Base-by-base conservation (phyloP, 2,329 filamentous ascomycete genomes). In the Pseudogymnoascus sp. region DNA sequence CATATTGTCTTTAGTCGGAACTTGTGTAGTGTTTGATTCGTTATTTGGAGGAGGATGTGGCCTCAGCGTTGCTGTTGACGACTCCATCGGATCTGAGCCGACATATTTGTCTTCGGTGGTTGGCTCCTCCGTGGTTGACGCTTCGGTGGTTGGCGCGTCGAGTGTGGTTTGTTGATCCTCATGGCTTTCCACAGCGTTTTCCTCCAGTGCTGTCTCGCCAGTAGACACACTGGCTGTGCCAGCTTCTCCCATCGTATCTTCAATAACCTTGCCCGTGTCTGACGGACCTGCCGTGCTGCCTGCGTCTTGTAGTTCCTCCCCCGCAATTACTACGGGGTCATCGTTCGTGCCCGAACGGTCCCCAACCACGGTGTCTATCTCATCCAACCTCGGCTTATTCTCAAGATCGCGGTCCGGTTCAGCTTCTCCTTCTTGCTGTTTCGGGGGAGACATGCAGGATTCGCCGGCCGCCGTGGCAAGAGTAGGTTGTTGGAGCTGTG, bases 61-160 rank as follows among this genome's bases (percentile, higher is more conserved):
- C 60, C 69, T 73, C 53, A 75, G 61, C 18, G 73, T 75, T 42
- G 70, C 72, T 18, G 69, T 72, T 16, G 73, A 75, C 23, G 72
- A 73, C 66, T 74, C 73, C 72, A 74, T 72, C 36, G 68, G 43
- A 42, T 66, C 67, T 56, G 49, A 56, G 64, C 63, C 37, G n/a
- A 37, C 46, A 49, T 6, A 23, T 37, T 34, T 46, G 43, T 31
- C 56, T 65, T 56, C 28, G 60, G 49, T 38, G 43, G 40, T 5
- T 43, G 40, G 40, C 18, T 12, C 43, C 34, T n/a, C 14, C 21
- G 59, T 42, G 5, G 11, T 18, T 16, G 53, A 36, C 36, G 46
- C 63, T 59, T 46, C 63, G 56, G 23, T 37, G 49, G 49, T 12
- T 56, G 49, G 49, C 28, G 49, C 28, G 49, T 56, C 28, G 28